phyloP scores from a whole-genome alignment of 2,329 filamentous ascomycete genomes.

The Hymenoscyphus occultus region DNA sequence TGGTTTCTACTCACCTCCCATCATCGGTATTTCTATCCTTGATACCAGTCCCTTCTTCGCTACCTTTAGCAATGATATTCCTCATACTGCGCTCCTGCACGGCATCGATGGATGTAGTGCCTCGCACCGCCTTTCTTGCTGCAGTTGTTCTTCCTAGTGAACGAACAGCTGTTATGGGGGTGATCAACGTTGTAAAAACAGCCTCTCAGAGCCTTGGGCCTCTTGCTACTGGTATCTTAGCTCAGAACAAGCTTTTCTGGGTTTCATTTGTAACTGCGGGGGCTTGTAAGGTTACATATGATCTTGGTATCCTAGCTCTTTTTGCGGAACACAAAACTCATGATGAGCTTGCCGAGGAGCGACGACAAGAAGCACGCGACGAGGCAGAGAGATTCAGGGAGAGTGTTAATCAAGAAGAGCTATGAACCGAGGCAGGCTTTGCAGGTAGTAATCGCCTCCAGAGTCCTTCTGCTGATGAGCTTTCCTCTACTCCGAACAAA shows the following conservation, averaged over 20 bases:
- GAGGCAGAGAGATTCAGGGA: slow-evolving; percentile 23
- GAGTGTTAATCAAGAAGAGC: background rate
- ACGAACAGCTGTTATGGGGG: slow-evolving; percentile 69
- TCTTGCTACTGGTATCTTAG: slow-evolving; percentile 61
- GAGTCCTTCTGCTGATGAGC: background rate
- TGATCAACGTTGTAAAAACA: slow-evolving; percentile 68
- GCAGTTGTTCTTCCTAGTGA: slow-evolving; percentile 62
- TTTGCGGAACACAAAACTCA: slow-evolving; percentile 40
- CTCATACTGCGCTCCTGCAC: slow-evolving; percentile 60
- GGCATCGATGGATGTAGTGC: slow-evolving; percentile 68
- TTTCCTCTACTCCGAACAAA: background rate
- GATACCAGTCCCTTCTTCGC: slow-evolving; percentile 54
- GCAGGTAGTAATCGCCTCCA: background rate
- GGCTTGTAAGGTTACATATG: slow-evolving; percentile 58
- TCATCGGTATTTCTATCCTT: slow-evolving; percentile 63
- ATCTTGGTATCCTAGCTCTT: slow-evolving; percentile 53
- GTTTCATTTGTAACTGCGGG: slow-evolving; percentile 63
- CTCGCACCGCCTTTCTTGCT: slow-evolving; percentile 66
- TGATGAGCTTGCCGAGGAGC: slow-evolving; percentile 30
- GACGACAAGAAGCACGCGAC: slow-evolving; percentile 22
- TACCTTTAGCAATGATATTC: slow-evolving; percentile 55
- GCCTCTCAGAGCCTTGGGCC: slow-evolving; percentile 60
- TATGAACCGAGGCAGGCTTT: background rate
- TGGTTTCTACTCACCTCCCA: slow-evolving; percentile 73
- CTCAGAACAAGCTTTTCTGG: slow-evolving; percentile 55